phyloP scores from a whole-genome alignment of 1,139 yeast genomes.

The Protomyces gravidus region DNA sequence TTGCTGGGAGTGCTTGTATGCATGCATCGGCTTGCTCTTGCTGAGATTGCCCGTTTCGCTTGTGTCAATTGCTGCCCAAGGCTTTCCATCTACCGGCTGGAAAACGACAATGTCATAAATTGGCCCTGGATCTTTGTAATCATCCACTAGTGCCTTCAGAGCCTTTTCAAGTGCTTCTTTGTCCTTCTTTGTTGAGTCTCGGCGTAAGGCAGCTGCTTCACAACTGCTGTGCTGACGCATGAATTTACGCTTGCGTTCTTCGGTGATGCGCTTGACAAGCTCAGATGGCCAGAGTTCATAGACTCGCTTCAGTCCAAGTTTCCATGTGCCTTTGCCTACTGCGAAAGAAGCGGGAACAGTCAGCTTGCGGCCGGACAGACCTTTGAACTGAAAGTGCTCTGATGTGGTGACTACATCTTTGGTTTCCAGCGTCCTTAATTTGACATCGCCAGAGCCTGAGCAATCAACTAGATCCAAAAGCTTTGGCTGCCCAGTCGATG shows the following conservation, averaged over 20 bases:
- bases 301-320: slow-evolving; percentile 30
- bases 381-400: slow-evolving; percentile 8
- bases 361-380: slow-evolving; percentile 29
- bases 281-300: slow-evolving; percentile 31
- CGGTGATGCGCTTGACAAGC: slow-evolving; percentile 23
- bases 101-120: slow-evolving; percentile 29
- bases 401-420: background rate
- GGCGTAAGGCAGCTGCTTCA: slow-evolving; percentile 4
- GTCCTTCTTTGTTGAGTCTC: slow-evolving; percentile 20
- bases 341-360: slow-evolving; percentile 28
- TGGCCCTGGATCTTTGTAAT: slow-evolving; percentile 30
- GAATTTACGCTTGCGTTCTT: slow-evolving; percentile 23
- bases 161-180: slow-evolving; percentile 27
- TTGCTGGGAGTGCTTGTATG: slow-evolving; percentile 28
- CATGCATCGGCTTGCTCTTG: slow-evolving; percentile 28
- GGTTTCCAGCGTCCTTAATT: background rate
- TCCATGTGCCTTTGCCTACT: slow-evolving; percentile 30
- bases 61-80: slow-evolving; percentile 29
- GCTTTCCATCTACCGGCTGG: slow-evolving; percentile 13
- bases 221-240: slow-evolving; percentile 22
- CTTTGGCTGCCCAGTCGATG: slow-evolving; percentile 30
- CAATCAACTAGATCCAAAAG: slow-evolving; percentile 31
- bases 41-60: slow-evolving; percentile 27
- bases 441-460: slow-evolving; percentile 30
- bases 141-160: slow-evolving; percentile 21